Conservation (phyloP, 2,329 filamentous ascomycete species). For the Ramularia endophylla region DNA sequence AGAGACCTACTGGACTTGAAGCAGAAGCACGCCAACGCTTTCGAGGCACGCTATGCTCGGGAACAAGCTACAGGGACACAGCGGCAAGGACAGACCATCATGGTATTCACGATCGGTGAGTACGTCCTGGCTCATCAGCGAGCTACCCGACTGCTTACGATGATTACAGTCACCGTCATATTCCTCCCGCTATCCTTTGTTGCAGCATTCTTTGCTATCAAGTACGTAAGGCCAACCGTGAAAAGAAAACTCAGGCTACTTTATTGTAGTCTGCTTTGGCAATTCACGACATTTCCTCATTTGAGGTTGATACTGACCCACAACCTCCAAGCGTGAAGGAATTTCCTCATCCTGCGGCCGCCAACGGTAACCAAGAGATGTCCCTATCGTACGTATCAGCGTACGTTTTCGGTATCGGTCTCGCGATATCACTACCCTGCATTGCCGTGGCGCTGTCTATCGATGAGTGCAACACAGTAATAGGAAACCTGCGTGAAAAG, state of each 20-base stretch:
- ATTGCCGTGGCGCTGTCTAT: slow-evolving; percentile 18
- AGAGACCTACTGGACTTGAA: slow-evolving; percentile 61
- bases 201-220: slow-evolving; percentile 51
- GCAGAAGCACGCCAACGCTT: slow-evolving; percentile 63
- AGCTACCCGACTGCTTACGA: too few species aligned
- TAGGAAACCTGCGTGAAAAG: neutral
- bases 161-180: slow-evolving; percentile 45
- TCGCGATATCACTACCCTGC: slow-evolving; percentile 45
- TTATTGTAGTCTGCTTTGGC: too few species aligned
- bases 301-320: too few species aligned
- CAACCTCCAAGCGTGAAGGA: slow-evolving; percentile 40
- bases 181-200: slow-evolving; percentile 54
- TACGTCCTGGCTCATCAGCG: neutral
- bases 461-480: slow-evolving; percentile 10
- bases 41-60: slow-evolving; percentile 57
- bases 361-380: slow-evolving; percentile 16
- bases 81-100: slow-evolving; percentile 51
- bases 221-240: too few species aligned
- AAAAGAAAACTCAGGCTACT: too few species aligned
- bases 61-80: slow-evolving; percentile 58
- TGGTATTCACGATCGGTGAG: slow-evolving; percentile 50
- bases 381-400: slow-evolving; percentile 45
- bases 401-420: slow-evolving; percentile 52
- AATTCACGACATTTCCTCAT: too few species aligned
- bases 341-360: slow-evolving; percentile 35